Evolutionary conservation across 2,329 filamentous ascomycete species (phyloP).

Genomic region (Pseudogymnoascus sp.): DNA sequence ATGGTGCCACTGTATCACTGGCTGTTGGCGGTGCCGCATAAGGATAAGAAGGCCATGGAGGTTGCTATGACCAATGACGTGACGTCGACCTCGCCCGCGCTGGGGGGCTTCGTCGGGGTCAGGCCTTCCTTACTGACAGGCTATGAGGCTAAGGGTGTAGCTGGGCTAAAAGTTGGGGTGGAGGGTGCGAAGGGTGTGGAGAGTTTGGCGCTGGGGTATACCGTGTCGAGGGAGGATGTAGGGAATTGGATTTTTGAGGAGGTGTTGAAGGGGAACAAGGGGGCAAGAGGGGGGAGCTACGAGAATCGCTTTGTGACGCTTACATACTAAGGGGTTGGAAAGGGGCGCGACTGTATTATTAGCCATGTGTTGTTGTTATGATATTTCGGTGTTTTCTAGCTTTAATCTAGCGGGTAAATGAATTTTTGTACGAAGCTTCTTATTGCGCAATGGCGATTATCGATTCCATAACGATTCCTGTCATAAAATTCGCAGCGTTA

Average conservation of each 20-base stretch:
- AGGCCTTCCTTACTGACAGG: conserved; percentile 26
- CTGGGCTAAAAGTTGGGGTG: conserved; percentile 20
- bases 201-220: conserved; percentile 28
- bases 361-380: neutral
- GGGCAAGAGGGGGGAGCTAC: neutral
- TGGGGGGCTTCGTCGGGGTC: conserved; percentile 13
- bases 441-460: neutral
- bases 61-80: neutral
- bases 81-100: conserved; percentile 6
- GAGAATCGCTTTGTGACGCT: neutral
- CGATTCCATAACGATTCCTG: neutral
- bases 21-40: conserved; percentile 35
- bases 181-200: conserved; percentile 15
- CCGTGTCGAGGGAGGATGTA: conserved; percentile 28
- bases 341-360: neutral
- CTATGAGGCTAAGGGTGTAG: conserved; percentile 19
- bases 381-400: neutral
- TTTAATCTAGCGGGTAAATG: neutral
- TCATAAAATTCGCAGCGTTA: neutral
- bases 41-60: conserved; percentile 43
- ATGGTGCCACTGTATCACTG: conserved; percentile 37
- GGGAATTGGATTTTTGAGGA: conserved; percentile 27
- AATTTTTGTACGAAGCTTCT: neutral
- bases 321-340: neutral
- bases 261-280: neutral